Evolutionary conservation across 2,329 filamentous ascomycete genomes (phyloP).

Genomic region (Chrysoporthe austroafricana): DNA sequence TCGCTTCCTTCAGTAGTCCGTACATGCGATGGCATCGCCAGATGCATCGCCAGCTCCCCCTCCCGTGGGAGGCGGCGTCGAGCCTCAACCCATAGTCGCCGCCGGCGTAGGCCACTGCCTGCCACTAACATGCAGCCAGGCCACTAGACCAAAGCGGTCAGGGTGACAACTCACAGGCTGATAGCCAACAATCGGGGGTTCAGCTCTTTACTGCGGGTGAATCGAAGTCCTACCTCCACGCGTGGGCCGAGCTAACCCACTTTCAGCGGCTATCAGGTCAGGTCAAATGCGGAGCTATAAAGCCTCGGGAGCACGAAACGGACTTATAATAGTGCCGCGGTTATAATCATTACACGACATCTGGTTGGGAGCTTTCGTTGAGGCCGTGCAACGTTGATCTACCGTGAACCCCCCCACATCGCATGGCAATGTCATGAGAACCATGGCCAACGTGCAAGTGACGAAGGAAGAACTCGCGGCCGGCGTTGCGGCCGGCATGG

Average conservation of each 20-base stretch:
- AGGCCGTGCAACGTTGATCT: neutral
- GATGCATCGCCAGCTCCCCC: no score
- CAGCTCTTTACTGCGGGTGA: neutral
- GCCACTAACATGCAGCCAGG: no score
- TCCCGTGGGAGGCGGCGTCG: no score
- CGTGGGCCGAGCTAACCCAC: no score
- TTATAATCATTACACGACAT: neutral
- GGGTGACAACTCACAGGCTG: neutral
- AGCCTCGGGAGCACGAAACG: neutral
- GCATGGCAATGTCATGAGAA: neutral
- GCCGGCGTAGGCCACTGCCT: no score
- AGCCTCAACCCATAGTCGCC: no score
- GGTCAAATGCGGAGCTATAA: neutral
- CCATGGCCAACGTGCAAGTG: conserved; percentile 3
- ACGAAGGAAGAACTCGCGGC: conserved; percentile 16
- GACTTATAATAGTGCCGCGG: neutral
- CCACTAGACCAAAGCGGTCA: neutral
- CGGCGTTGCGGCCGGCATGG: conserved; percentile 15
- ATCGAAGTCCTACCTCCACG: neutral
- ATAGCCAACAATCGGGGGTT: neutral
- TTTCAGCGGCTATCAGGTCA: neutral
- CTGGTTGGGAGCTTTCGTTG: no score
- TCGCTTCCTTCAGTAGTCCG: no score
- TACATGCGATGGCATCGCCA: no score
- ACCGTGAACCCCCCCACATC: neutral